Percentiles rank a stretch among this genome's conserved stretches.
phyloP scores from a whole-genome alignment of 139 green algal genomes.

The Micractinium sp. region DNA sequence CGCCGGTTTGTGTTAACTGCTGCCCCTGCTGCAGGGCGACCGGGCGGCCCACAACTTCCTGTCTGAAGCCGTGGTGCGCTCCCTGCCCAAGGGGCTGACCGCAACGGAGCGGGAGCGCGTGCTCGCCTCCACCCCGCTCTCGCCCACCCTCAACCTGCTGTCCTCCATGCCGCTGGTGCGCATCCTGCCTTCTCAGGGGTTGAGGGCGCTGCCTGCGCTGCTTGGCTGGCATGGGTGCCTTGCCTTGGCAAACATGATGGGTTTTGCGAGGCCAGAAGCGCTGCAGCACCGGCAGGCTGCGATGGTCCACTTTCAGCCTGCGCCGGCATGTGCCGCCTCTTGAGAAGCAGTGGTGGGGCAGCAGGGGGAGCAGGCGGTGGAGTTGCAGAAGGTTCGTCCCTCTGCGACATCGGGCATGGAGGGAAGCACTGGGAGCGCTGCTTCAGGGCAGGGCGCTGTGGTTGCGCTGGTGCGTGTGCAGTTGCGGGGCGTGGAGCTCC shows the following conservation, averaged over 20 bases:
- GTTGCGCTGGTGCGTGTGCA: neutral
- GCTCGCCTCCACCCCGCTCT: slow-evolving; percentile 63
- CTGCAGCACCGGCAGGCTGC: neutral
- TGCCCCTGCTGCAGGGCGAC: slow-evolving; percentile 22
- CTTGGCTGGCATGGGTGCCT: neutral
- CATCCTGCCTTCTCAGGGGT: neutral
- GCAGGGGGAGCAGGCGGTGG: too few relatives aligned
- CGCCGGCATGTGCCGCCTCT: too few relatives aligned
- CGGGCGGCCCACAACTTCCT: slow-evolving; percentile 61
- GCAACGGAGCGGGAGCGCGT: slow-evolving; percentile 62
- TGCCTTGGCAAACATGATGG: slow-evolving; percentile 36
- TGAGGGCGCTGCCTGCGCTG: neutral
- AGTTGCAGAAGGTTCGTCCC: too few relatives aligned
- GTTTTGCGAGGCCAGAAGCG: neutral
- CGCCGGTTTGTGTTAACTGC: too few relatives aligned
- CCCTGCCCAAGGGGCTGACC: slow-evolving; percentile 73
- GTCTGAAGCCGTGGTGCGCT: slow-evolving; percentile 73
- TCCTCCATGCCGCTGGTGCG: slow-evolving; percentile 44
- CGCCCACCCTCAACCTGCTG: slow-evolving; percentile 57
- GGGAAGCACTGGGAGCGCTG: too few relatives aligned
- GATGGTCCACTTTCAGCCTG: too few relatives aligned
- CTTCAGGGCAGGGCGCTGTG: too few relatives aligned
- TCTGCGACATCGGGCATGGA: too few relatives aligned
- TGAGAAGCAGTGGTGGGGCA: too few relatives aligned
- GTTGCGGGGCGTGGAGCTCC: too few relatives aligned